phyloP scores from a whole-genome alignment of 129 eudicot genomes.

The Ambrosia artemisiifolia region DNA sequence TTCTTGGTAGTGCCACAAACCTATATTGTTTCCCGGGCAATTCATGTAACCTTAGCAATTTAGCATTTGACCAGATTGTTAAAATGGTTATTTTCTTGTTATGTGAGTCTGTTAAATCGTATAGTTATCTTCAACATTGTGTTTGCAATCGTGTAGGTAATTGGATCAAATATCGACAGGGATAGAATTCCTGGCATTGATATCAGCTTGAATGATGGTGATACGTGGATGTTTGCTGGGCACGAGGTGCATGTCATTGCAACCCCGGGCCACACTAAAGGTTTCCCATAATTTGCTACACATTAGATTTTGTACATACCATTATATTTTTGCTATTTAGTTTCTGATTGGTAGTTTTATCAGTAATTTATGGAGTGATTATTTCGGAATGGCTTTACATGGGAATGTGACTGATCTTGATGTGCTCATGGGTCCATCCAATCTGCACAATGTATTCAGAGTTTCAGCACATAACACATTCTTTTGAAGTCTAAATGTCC shows the following conservation, averaged over 20 bases:
- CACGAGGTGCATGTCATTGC: constrained; percentile 88
- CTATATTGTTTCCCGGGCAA: background rate
- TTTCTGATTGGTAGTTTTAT: background rate
- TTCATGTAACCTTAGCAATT: background rate
- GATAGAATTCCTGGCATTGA: constrained; percentile 97
- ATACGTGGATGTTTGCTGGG: constrained; percentile 92
- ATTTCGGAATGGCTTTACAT: background rate
- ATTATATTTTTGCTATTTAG: background rate
- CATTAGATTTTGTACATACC: background rate
- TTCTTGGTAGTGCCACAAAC: background rate
- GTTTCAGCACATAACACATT: background rate
- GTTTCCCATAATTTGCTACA: constrained; percentile 26
- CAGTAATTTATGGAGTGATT: background rate
- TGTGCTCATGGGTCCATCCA: background rate
- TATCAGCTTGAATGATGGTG: constrained; percentile 79
- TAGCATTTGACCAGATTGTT: background rate
- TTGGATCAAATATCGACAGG: constrained; percentile 68
- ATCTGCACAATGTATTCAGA: background rate
- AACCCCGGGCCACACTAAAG: constrained; percentile 94
- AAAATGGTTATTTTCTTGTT: background rate
- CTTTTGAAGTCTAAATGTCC: background rate
- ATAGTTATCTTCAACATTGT: background rate
- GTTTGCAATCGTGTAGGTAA: constrained; percentile 51
- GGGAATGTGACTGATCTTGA: background rate
- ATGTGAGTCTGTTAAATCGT: background rate